Evolutionary conservation across 2,329 filamentous ascomycete genomes (phyloP).

Genomic region (Neonectria neomacrospora): DNA sequence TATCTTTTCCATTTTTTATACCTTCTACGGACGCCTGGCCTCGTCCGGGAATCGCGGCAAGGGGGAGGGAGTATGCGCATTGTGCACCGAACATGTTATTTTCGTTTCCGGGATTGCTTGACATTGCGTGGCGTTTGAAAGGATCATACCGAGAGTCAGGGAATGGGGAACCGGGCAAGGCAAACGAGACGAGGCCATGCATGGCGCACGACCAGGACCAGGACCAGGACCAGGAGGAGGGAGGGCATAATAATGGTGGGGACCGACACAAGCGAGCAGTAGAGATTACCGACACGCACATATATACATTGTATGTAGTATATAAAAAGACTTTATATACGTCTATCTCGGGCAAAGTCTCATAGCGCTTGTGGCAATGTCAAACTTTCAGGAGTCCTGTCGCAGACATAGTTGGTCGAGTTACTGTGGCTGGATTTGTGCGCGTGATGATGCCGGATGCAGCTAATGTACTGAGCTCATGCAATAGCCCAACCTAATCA

Average conservation of each 20-base stretch:
- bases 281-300: slow-evolving; percentile 11
- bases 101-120: slow-evolving; percentile 26
- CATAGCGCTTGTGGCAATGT: background rate
- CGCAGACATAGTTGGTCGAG: background rate
- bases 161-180: slow-evolving; percentile 1
- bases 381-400: slow-evolving; percentile 3
- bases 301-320: slow-evolving; percentile 15
- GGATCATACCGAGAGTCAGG: slow-evolving; percentile 23
- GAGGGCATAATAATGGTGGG: slow-evolving; percentile 19
- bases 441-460: slow-evolving; percentile 19
- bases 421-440: background rate
- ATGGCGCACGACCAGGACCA: background rate
- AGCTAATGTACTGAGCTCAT: slow-evolving; percentile 10
- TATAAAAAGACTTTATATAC: slow-evolving; percentile 11
- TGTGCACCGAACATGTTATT: slow-evolving; percentile 14
- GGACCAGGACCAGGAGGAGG: background rate
- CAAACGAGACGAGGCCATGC: slow-evolving; percentile 4
- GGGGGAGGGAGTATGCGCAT: slow-evolving; percentile 10
- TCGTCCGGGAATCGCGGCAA: slow-evolving; percentile 4
- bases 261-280: slow-evolving; percentile 4
- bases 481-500: slow-evolving; percentile 21
- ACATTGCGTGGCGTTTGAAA: slow-evolving; percentile 40
- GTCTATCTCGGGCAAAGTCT: slow-evolving; percentile 1
- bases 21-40: slow-evolving; percentile 10
- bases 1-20: slow-evolving; percentile 30